These are phyloP conservation scores for Cryptococcus sp. DNA, from an alignment of 1,284 basidiomycete species.

Conservation along the genomic window DNA sequence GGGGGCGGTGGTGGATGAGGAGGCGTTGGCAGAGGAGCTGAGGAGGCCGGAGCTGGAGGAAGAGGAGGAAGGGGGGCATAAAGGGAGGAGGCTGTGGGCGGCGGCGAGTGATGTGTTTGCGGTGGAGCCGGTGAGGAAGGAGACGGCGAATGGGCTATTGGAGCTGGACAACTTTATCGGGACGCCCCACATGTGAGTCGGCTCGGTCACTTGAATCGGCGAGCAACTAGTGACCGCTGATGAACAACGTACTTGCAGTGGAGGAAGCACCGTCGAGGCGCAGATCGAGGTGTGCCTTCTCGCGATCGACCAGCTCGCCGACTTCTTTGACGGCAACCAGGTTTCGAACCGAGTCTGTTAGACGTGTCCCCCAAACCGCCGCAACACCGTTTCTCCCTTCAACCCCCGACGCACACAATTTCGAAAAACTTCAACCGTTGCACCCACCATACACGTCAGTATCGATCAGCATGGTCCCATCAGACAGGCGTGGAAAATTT, in stretches of 20 bases:
- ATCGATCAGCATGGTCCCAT: neutral
- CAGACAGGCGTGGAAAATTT: neutral
- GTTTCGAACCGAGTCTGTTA: slow-evolving; percentile 15
- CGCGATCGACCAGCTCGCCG: slow-evolving; percentile 20
- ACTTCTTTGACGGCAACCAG: slow-evolving; percentile 14
- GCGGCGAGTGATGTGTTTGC: slow-evolving; percentile 55
- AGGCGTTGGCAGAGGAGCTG: slow-evolving; percentile 50
- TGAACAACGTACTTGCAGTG: slow-evolving; percentile 1
- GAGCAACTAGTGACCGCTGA: neutral
- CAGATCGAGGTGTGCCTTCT: slow-evolving; percentile 17
- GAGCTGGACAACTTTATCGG: slow-evolving; percentile 28
- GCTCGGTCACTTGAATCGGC: neutral
- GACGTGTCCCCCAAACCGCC: too few relatives aligned
- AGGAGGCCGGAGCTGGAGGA: slow-evolving; percentile 1
- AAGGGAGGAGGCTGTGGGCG: slow-evolving; percentile 44
- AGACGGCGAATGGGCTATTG: slow-evolving; percentile 20
- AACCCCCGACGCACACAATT: too few relatives aligned
- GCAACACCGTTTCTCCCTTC: too few relatives aligned
- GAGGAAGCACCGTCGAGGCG: slow-evolving; percentile 21
- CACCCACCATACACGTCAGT: neutral
- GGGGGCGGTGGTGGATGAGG: slow-evolving; percentile 51
- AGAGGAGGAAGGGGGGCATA: slow-evolving; percentile 41
- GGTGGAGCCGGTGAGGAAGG: slow-evolving; percentile 31
- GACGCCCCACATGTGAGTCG: slow-evolving; percentile 31
- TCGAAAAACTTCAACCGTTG: too few relatives aligned